Evolutionary conservation across 2,329 filamentous ascomycete genomes (phyloP).

Genomic region (Cladosporium cucumerinum): DNA sequence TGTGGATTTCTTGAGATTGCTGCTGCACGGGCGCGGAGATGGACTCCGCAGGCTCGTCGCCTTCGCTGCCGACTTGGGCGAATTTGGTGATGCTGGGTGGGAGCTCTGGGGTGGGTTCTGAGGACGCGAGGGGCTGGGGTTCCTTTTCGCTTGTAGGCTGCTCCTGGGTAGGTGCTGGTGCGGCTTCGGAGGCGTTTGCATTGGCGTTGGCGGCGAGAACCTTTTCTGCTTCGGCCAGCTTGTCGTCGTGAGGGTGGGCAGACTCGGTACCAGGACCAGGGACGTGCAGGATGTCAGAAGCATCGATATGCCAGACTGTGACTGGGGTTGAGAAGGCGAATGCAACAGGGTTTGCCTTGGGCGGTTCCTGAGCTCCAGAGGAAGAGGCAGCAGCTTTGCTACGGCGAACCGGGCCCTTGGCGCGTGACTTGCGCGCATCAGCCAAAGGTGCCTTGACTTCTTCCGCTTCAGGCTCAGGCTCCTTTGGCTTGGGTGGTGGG

Average conservation of each 20-base stretch:
- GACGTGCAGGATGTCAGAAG: constrained; percentile 39
- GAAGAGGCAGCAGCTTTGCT: constrained; percentile 64
- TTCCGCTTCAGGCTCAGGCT: constrained; percentile 53
- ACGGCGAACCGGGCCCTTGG: constrained; percentile 79
- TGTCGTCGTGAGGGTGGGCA: constrained; percentile 2
- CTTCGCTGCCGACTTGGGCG: constrained; percentile 12
- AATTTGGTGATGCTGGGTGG: neutral
- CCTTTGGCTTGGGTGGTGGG: constrained; percentile 64
- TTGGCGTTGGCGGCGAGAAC: constrained; percentile 26
- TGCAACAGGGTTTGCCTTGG: constrained; percentile 44
- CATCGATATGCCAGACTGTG: constrained; percentile 44
- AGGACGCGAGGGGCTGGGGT: neutral
- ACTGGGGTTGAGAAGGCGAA: constrained; percentile 40
- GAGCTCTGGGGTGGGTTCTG: neutral
- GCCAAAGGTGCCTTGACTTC: constrained; percentile 71
- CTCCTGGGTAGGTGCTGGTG: constrained; percentile 21
- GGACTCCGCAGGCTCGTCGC: constrained; percentile 23
- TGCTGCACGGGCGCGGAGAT: constrained; percentile 19
- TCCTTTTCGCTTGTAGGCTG: constrained; percentile 10
- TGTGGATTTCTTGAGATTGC: constrained; percentile 19
- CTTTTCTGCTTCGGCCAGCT: constrained; percentile 24
- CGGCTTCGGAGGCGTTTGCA: constrained; percentile 27
- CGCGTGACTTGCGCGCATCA: constrained; percentile 87
- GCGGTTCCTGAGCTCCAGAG: constrained; percentile 40
- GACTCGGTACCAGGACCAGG: constrained; percentile 17